A percentile compares a stretch with the other conserved stretches of the same genome.
These are phyloP conservation scores for Eremothecium gossypii DNA, from an alignment of 1,139 yeast species.

Conservation along the genomic window DNA sequence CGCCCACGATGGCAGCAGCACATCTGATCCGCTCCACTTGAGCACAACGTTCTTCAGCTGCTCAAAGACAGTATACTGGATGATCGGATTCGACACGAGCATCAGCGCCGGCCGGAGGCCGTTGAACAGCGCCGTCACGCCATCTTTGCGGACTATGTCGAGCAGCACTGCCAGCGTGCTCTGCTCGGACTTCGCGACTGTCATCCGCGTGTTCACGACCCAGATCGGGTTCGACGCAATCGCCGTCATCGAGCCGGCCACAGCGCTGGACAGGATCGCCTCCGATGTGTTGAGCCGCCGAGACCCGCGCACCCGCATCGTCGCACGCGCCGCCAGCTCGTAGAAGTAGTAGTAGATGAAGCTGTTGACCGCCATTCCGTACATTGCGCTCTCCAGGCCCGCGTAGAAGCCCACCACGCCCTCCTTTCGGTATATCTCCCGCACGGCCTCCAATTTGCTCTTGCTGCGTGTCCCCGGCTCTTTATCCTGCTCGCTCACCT, in stretches of 20 bases:
- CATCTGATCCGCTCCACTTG: slow-evolving; percentile 33
- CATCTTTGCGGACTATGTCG: slow-evolving; percentile 63
- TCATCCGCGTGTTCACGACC: slow-evolving; percentile 89
- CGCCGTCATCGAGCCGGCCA: slow-evolving; percentile 84
- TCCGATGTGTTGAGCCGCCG: slow-evolving; percentile 53
- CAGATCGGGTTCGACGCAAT: slow-evolving; percentile 87
- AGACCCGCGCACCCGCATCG: slow-evolving; percentile 11
- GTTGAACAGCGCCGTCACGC: slow-evolving; percentile 62
- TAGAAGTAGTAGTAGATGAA: slow-evolving; percentile 87
- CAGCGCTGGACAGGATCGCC: slow-evolving; percentile 69
- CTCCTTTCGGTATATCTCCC: slow-evolving; percentile 46
- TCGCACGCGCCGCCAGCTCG: slow-evolving; percentile 34
- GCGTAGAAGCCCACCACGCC: slow-evolving; percentile 70
- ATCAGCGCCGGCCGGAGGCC: slow-evolving; percentile 84
- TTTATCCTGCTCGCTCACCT: slow-evolving; percentile 31
- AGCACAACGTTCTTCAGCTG: slow-evolving; percentile 64
- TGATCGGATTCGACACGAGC: slow-evolving; percentile 77
- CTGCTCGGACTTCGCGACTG: slow-evolving; percentile 39
- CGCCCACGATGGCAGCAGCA: slow-evolving; percentile 49
- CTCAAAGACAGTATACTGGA: slow-evolving; percentile 87
- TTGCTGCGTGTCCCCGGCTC: slow-evolving; percentile 14
- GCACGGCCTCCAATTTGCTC: slow-evolving; percentile 27
- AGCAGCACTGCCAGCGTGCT: slow-evolving; percentile 45
- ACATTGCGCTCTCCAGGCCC: slow-evolving; percentile 80
- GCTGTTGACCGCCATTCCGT: slow-evolving; percentile 79